Evolutionary conservation across 495 filamentous ascomycete genomes (phyloP).

Genomic region (Penicillium verhagenii): DNA sequence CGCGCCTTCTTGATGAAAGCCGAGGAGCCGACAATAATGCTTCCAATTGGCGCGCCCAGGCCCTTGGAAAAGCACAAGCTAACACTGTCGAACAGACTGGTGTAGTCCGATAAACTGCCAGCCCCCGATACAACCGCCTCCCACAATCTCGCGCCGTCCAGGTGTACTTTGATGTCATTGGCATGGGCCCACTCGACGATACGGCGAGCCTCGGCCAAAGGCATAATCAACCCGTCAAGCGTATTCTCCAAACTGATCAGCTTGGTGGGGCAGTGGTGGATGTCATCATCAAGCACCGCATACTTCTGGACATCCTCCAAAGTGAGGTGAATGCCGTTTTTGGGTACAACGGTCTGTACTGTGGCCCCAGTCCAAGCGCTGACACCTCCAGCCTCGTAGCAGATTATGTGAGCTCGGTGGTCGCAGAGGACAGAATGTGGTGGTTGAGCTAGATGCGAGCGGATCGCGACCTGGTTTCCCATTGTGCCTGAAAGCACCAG

Average conservation of each 20-base stretch:
- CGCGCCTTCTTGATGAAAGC: constrained; percentile 68
- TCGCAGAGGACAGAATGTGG: constrained; percentile 72
- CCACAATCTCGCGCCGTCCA: constrained; percentile 37
- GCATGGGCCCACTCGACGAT: constrained; percentile 31
- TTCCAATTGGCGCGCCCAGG: constrained; percentile 84
- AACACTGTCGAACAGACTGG: constrained; percentile 73
- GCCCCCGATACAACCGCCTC: constrained; percentile 36
- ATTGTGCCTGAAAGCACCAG: constrained; percentile 79
- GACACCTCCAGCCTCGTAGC: constrained; percentile 72
- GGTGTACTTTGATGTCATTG: constrained; percentile 32
- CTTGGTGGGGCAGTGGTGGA: constrained; percentile 33
- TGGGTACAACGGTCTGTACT: constrained; percentile 55
- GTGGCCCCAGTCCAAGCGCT: constrained; percentile 60
- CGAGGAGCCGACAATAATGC: constrained; percentile 67
- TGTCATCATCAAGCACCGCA: constrained; percentile 28
- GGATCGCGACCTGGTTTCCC: constrained; percentile 76
- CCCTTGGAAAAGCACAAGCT: constrained; percentile 87
- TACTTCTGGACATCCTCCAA: constrained; percentile 64
- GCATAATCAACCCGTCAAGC: constrained; percentile 30
- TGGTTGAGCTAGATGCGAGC: constrained; percentile 65
- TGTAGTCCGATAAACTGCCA: constrained; percentile 64
- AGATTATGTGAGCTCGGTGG: constrained; percentile 61
- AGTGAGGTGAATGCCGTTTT: constrained; percentile 65
- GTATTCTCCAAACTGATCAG: constrained; percentile 37
- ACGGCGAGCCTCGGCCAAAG: constrained; percentile 26